These are phyloP conservation scores for Saccharomycopsis sp. DNA, from an alignment of 805 yeast species.

Conservation along the genomic window DNA sequence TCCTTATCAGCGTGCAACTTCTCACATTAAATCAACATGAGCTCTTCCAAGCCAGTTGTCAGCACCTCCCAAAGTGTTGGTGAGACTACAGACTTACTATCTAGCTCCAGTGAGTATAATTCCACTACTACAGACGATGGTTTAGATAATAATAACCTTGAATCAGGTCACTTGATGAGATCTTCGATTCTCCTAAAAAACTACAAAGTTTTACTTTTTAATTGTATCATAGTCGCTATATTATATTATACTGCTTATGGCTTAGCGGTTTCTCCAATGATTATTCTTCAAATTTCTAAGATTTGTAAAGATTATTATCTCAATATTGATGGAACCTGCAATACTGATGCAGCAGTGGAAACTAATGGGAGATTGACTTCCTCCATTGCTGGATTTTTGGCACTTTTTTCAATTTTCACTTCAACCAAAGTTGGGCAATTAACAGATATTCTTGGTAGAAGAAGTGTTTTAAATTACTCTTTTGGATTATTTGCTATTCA, in stretches of 20 bases:
- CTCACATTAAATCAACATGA: no score
- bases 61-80: no score
- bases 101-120: no score
- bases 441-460: constrained; percentile 58
- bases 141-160: no score
- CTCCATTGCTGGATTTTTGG: no score
- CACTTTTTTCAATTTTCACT: constrained; percentile 37
- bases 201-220: constrained; percentile 7
- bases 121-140: no score
- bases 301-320: constrained; percentile 33
- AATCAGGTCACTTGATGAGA: no score
- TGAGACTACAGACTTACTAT: no score
- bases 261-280: constrained; percentile 30
- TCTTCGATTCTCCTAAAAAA: no score
- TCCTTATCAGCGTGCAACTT: no score
- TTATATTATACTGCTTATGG: constrained; percentile 33
- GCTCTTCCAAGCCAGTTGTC: no score
- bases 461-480: constrained; percentile 32
- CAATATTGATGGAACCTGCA: constrained; percentile 32
- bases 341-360: constrained; percentile 36
- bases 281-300: constrained; percentile 28
- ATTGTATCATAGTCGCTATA: constrained; percentile 35
- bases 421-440: constrained; percentile 52
- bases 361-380: constrained; percentile 31
- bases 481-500: constrained; percentile 22